Percentiles rank a stretch among this genome's conserved stretches.
Conservation (phyloP, 352 stramenopile species). For the Hyaloperonospora brassicae region DNA sequence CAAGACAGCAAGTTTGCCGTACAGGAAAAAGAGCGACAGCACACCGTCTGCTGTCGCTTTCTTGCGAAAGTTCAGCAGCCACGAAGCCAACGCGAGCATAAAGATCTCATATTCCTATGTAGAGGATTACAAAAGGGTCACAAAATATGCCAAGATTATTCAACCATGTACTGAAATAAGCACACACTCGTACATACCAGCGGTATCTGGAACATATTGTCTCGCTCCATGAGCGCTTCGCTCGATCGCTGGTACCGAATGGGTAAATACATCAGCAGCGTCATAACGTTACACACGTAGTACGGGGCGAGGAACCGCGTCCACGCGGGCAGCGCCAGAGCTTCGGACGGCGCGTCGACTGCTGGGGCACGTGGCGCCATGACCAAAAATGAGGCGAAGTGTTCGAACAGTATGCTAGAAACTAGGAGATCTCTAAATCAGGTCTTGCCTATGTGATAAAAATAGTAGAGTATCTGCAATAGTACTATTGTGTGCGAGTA, state of each 20-base stretch:
- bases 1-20: constrained; percentile 53
- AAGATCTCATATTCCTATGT: constrained; percentile 64
- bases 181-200: constrained; percentile 25
- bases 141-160: not conserved
- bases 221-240: constrained; percentile 34
- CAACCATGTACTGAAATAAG: constrained; percentile 2
- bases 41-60: constrained; percentile 60
- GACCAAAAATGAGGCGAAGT: not conserved
- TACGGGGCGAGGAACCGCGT: constrained; percentile 59
- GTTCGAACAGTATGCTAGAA: too few relatives aligned
- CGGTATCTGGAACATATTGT: constrained; percentile 59
- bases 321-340: constrained; percentile 20
- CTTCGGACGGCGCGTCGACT: not conserved
- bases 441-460: too few relatives aligned
- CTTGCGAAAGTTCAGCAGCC: constrained; percentile 69
- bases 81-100: constrained; percentile 43
- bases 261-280: constrained; percentile 46
- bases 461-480: too few relatives aligned
- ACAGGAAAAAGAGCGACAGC: constrained; percentile 60
- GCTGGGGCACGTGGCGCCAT: constrained; percentile 5
- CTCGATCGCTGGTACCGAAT: constrained; percentile 39
- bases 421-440: too few relatives aligned
- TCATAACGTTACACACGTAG: constrained; percentile 53
- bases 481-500: too few relatives aligned
- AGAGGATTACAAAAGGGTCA: not conserved